phyloP scores from a whole-genome alignment of 176 grass and related monocot species.

The Avena atlantica region DNA sequence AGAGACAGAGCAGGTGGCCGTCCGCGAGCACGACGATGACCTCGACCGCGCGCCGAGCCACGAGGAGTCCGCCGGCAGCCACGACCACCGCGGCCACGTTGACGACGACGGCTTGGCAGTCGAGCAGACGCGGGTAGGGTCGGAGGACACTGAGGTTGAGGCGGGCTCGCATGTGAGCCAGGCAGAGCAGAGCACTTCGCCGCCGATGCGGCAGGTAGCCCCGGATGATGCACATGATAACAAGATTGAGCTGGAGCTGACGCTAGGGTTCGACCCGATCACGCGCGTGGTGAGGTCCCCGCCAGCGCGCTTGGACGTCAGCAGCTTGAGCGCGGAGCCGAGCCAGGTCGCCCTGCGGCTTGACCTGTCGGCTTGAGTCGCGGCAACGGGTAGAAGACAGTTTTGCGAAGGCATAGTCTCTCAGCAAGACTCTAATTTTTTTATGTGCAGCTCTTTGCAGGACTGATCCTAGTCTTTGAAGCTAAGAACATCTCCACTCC shows the following conservation, averaged over 20 bases:
- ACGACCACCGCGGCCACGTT: conserved; percentile 2
- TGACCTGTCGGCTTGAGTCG: conserved; percentile 33
- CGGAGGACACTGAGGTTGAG: conserved; percentile 55
- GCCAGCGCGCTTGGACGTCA: background rate
- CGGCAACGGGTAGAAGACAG: background rate
- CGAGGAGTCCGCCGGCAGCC: conserved; percentile 55
- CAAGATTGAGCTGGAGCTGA: conserved; percentile 52
- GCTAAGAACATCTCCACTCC: too few relatives aligned
- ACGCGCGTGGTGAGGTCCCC: background rate
- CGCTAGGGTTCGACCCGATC: conserved; percentile 49
- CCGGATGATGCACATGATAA: background rate
- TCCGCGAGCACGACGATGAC: conserved; percentile 15
- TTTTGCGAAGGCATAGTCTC: conserved; percentile 17
- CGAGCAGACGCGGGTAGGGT: background rate
- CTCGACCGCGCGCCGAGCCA: conserved; percentile 30
- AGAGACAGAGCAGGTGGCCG: background rate
- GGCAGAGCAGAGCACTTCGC: conserved; percentile 43
- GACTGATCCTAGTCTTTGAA: too few relatives aligned
- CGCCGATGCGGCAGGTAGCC: background rate
- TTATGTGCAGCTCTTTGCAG: too few relatives aligned
- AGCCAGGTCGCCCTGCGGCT: conserved; percentile 37
- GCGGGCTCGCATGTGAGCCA: conserved; percentile 68
- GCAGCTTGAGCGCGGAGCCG: conserved; percentile 11
- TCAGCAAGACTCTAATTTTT: too few relatives aligned
- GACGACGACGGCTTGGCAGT: background rate